phyloP scores from a whole-genome alignment of 768 basidiomycete genomes.

The Tylopilus intermedius region DNA sequence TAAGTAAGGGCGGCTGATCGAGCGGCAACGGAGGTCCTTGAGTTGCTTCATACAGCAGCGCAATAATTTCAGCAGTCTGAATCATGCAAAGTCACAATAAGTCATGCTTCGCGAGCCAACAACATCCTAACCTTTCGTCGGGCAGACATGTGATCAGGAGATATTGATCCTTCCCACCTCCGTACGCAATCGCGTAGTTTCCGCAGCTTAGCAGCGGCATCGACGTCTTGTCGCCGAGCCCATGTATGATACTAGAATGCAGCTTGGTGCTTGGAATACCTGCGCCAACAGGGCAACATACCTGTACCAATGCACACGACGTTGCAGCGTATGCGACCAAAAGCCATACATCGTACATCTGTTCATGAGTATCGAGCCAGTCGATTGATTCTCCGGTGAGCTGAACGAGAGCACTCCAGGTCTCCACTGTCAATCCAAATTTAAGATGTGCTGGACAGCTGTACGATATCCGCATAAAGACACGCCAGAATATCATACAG shows the following conservation, averaged over 20 bases:
- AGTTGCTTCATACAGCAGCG: slow-evolving; percentile 90
- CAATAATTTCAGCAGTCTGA: slow-evolving; percentile 89
- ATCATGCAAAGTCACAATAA: not conserved
- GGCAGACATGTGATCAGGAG: slow-evolving; percentile 91
- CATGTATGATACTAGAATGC: slow-evolving; percentile 81
- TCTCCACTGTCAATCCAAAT: slow-evolving; percentile 74
- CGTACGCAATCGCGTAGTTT: slow-evolving; percentile 80
- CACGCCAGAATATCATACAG: slow-evolving; percentile 95
- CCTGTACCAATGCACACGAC: slow-evolving; percentile 87
- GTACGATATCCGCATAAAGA: slow-evolving; percentile 97
- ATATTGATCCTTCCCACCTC: slow-evolving; percentile 82
- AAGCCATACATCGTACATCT: slow-evolving; percentile 81
- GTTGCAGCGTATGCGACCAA: slow-evolving; percentile 84
- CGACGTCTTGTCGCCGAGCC: slow-evolving; percentile 74
- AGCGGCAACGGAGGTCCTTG: slow-evolving; percentile 58
- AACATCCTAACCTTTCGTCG: slow-evolving; percentile 68
- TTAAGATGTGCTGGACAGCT: slow-evolving; percentile 85
- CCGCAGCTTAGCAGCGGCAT: slow-evolving; percentile 68
- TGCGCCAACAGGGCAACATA: slow-evolving; percentile 31
- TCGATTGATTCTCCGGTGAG: slow-evolving; percentile 80
- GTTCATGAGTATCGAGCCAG: slow-evolving; percentile 82
- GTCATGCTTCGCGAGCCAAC: not conserved
- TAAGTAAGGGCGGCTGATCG: slow-evolving; percentile 59
- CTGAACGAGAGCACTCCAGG: slow-evolving; percentile 69
- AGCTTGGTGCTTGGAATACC: slow-evolving; percentile 6